Evolutionary conservation across 129 eudicot genomes (phyloP).

Genomic region (Glebionis coronaria): DNA sequence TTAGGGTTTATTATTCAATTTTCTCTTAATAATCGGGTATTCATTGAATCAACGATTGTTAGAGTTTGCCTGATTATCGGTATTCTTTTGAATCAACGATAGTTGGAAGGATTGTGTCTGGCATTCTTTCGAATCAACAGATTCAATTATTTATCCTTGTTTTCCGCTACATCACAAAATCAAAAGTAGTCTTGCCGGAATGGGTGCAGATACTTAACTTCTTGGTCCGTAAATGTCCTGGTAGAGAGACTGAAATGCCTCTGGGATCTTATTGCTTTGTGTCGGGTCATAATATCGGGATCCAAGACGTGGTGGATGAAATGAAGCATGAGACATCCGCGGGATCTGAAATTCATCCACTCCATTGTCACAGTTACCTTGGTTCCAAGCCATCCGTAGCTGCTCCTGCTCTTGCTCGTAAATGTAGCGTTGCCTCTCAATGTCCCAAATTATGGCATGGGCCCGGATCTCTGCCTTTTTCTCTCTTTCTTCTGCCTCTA

Average conservation of each 20-base stretch:
- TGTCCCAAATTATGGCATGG: conserved; percentile 7
- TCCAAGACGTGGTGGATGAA: background rate
- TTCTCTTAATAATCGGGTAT: too few species aligned
- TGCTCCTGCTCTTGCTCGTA: conserved; percentile 7
- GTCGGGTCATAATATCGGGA: background rate
- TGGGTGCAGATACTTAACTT: background rate
- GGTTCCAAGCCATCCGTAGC: conserved; percentile 7
- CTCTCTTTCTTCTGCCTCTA: conserved; percentile 3
- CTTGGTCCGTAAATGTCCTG: background rate
- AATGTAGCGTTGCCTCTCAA: conserved; percentile 11
- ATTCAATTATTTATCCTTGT: too few species aligned
- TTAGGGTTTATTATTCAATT: too few species aligned
- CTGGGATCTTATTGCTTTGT: background rate
- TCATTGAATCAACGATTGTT: too few species aligned
- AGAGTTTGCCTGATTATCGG: too few species aligned
- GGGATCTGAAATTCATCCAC: conserved; percentile 10
- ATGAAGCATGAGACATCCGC: background rate
- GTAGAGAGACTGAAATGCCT: conserved; percentile 4
- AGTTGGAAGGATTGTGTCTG: too few species aligned
- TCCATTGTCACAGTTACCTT: conserved; percentile 1
- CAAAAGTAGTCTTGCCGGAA: too few species aligned
- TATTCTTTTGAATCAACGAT: too few species aligned
- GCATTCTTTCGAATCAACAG: too few species aligned
- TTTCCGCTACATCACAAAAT: too few species aligned
- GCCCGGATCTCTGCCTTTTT: conserved; percentile 10